Base-by-base conservation (phyloP, 345 rosid genomes). In the Gossypium thurberi region DNA sequence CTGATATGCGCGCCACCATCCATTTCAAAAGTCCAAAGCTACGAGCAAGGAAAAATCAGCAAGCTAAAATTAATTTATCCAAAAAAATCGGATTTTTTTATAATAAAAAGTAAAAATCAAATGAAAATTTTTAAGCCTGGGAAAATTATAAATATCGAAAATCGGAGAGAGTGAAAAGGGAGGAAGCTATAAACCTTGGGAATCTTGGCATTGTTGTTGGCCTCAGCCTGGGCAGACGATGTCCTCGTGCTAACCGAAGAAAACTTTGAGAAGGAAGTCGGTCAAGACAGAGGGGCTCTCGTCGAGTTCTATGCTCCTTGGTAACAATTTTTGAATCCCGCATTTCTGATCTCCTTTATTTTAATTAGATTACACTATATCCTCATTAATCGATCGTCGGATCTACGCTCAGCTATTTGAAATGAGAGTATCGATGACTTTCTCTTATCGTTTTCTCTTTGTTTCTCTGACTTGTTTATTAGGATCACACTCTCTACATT, bases 221-320 rank as follows among this genome's bases (percentile, higher is more conserved):
- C 65, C 10, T 84, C 91, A n/a, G 93, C 87, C 33, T 10, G 81
- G 47, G 98, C 95, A 6, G 94, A 91, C 62, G 96, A 93, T 20
- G 99, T 93, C 64, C 87, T 90, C 51, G 92, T 96, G 40, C 77
- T 96, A 52, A 88, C 94, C 5, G 98, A 91, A 68, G 96, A 90
- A 51, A 96, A 85, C 87, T 96, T 96, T 80, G 98, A 96, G 74
- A 89, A 93, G 83, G 93, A 93, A 80, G 88, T 96, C 69, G 99
- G 99, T 57, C 89, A 85, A 80, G 98, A 91, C 70, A 82, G 82
- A 74, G 99, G 86, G 79, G 94, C 97, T 76, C 98, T 95, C 71
- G 94, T 95, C 73, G 96, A 95, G 89, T 95, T 95, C 85, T 95
- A 95, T 78, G 99, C 99, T 80, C 98, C 99, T 56, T 95, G 99